Conservation (phyloP, 345 rosid species). For the Citrus australasica region DNA sequence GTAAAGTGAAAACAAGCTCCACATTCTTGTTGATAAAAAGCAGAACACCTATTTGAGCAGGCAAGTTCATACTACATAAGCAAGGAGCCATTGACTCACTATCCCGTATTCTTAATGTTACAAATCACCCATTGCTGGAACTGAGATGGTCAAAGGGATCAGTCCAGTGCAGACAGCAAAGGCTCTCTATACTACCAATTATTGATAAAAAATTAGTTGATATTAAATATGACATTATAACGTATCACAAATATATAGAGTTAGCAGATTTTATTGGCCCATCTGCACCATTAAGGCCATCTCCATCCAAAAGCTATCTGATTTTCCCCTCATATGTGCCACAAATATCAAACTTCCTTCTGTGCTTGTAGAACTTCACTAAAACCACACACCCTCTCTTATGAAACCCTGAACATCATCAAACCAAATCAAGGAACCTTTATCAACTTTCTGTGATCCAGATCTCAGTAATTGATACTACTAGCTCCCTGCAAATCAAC, state of each 20-base stretch:
- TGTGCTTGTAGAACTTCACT: background rate
- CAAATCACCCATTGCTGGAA: background rate
- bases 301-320: background rate
- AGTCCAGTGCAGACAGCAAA: background rate
- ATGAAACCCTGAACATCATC: background rate
- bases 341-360: background rate
- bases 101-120: background rate
- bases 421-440: background rate
- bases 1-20: background rate
- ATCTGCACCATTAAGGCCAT: background rate
- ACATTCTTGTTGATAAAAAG: background rate
- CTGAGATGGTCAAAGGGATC: background rate
- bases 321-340: background rate
- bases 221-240: background rate
- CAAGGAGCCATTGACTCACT: background rate
- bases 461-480: background rate
- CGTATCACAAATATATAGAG: background rate
- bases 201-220: background rate
- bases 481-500: background rate
- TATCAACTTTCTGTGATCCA: background rate
- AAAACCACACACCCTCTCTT: background rate
- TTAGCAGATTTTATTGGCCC: background rate
- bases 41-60: background rate
- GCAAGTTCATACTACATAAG: background rate
- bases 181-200: background rate